Conservation (phyloP, 2,329 filamentous ascomycete genomes). For the Cercospora citrullina region DNA sequence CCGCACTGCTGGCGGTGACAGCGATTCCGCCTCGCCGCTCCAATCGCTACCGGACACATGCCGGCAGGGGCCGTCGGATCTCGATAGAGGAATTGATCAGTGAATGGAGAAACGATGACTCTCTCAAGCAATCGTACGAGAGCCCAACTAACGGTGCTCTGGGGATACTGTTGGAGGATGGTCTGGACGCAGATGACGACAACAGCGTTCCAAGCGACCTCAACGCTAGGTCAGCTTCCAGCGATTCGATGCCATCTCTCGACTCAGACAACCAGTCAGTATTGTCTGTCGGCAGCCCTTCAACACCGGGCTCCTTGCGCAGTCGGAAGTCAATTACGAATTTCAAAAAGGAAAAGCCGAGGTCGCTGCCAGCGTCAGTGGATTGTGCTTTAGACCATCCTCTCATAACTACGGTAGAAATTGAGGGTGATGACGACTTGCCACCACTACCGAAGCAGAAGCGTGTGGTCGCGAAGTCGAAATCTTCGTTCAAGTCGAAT, state of each 20-base stretch:
- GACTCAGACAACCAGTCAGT: constrained; percentile 51
- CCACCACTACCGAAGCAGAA: constrained; percentile 32
- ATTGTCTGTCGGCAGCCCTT: constrained; percentile 46
- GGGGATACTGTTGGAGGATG: constrained; percentile 57
- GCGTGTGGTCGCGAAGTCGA: constrained; percentile 44
- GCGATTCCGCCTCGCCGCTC: constrained; percentile 55
- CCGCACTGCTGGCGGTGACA: constrained; percentile 60
- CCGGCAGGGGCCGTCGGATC: constrained; percentile 44
- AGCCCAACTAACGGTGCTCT: constrained; percentile 42
- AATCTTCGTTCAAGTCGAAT: constrained; percentile 61
- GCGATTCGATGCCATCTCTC: constrained; percentile 59
- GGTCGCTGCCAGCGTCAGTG: constrained; percentile 52
- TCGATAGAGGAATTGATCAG: constrained; percentile 61
- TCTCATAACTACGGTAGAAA: constrained; percentile 46
- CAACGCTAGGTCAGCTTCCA: constrained; percentile 55
- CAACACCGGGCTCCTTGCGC: constrained; percentile 44
- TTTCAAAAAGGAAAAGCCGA: constrained; percentile 49
- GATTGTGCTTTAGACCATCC: constrained; percentile 61
- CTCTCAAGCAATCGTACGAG: constrained; percentile 34
- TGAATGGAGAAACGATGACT: constrained; percentile 53
- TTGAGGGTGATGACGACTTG: constrained; percentile 38
- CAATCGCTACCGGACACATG: constrained; percentile 44
- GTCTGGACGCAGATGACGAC: constrained; percentile 47
- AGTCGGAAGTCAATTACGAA: constrained; percentile 39
- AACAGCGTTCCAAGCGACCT: constrained; percentile 44